Evolutionary conservation across 2,329 filamentous ascomycete genomes (phyloP).

Genomic region (Calonectria henricotiae): DNA sequence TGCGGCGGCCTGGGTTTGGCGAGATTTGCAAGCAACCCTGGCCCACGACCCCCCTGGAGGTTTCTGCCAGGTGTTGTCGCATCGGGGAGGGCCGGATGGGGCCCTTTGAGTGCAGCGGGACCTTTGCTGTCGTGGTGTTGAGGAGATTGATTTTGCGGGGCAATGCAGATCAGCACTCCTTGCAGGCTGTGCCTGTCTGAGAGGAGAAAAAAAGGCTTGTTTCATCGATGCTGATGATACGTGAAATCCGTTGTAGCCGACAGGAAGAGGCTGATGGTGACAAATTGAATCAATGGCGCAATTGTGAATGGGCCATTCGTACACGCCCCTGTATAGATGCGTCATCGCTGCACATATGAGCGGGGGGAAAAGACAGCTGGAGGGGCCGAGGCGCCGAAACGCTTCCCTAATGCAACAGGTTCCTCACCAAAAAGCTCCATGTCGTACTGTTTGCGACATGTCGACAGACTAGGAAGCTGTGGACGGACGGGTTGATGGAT

Average conservation of each 20-base stretch:
- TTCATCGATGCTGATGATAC: background rate
- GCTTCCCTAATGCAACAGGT: background rate
- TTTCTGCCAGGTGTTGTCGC: background rate
- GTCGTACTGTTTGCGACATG: background rate
- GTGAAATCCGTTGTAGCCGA: background rate
- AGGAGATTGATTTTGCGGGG: constrained; percentile 22
- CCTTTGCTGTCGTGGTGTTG: constrained; percentile 20
- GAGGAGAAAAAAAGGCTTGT: constrained; percentile 24
- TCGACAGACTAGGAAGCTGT: constrained; percentile 6
- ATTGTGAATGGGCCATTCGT: background rate
- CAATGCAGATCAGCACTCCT: constrained; percentile 14
- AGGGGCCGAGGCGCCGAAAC: background rate
- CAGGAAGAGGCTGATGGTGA: background rate
- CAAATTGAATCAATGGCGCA: background rate
- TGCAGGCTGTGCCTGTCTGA: constrained; percentile 5
- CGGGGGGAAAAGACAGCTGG: background rate
- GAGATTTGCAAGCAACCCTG: background rate
- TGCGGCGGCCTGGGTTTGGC: background rate
- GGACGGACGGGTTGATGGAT: background rate
- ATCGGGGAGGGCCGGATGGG: constrained; percentile 13
- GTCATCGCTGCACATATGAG: constrained; percentile 20
- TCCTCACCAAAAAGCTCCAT: background rate
- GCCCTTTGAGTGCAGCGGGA: background rate
- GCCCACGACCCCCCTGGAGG: background rate
- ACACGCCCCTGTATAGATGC: background rate